Base-by-base conservation (phyloP, 1,139 yeast species). In the Hansenula sp. region DNA sequence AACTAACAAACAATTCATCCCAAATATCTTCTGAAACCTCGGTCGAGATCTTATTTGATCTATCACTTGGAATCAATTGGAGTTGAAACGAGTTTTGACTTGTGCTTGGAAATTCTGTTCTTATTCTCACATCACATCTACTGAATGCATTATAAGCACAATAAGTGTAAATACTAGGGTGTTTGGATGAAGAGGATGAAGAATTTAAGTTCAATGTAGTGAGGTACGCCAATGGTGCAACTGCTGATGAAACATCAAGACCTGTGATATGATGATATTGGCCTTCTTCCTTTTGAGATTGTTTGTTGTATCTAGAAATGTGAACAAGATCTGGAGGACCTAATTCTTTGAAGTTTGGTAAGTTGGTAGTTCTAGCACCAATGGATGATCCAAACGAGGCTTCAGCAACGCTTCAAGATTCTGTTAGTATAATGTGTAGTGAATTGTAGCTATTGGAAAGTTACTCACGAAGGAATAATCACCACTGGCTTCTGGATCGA, bases 281-380 rank as follows among this genome's bases (percentile, higher is more conserved):
- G 0, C 78, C 77, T 13, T 60, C 53, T 39, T 71, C 76, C 30
- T 64, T 62, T 30, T 62, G 62, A 8, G 57, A 50, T 13, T 62
- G 57, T 36, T 57, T 64, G 42, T 68, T 68, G 45, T 62, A 66
- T 41, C 69, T 72, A 26, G 82, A 66, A 21, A 79, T 57, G 56
- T 86, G 95, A 38, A 95, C 85, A 49, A 92, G 69, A 65, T 92
- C 97, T 7, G 96, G 90, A 0, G 96, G 96, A 0, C 98, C 98
- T 40, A 92, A 52, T 32, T 68, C 70, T 39, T 60, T 65, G 50
- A 66, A 71, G 8, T 63, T 45, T 8, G 61, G 52, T 29, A 72
- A 51, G 1, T 65, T 51, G 8, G 59, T 53, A 12, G 74, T 68
- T 37, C 78, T 63, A 16, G 67, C 60, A 9, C 61, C 65, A 37